Evolutionary conservation across 441 rosid genomes (phyloP), one percentile per base, ranked within the genome.

Genomic region (Bocquillonia castaneifolia): DNA sequence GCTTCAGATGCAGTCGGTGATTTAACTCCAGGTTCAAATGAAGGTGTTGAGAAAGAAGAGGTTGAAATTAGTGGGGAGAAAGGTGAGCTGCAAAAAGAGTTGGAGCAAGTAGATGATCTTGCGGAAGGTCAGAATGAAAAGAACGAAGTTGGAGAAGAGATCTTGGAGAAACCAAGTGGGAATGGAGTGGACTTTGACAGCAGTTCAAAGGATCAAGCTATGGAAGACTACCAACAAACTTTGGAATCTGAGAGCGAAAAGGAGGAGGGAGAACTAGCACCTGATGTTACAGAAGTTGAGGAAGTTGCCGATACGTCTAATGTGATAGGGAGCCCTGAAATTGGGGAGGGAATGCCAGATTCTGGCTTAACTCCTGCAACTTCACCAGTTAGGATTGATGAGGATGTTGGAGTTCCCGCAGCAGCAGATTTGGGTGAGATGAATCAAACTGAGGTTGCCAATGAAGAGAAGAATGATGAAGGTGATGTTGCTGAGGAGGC

Each of bases 261-360:
- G 77, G 99, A 92, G 83, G 99, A 95, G 74, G 98, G 98, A 65
- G 99, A 95, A 77, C 72, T 88, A 61, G 72, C 77, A 32, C 76
- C 84, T 28, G 97, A 88, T 67, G 77, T 72, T 32, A 70, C 82
- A 18, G 99, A 91, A 72, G 80, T 68, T 5, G 95, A 88, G 32
- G 96, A 83, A 14, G 78, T 70, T 42, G 72, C 75, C 5, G 86
- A 90, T 64, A 50, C 70, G 69, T 74, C 76, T 32, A 75, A 60
- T 74, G 57, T 73, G 67, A 66, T 64, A 36, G 88, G 76, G 29
- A 79, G 84, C 71, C 91, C 92, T n/a, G 96, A 86, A 70, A 72
- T 40, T 31, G 87, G 79, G 20, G 96, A 83, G 59, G 78, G 56
- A 53, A 79, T 73, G 75, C 63, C 80, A 6, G 93, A 86, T 61